A percentile compares a stretch with the other conserved stretches of the same genome.
These are phyloP conservation scores for Calendula officinalis DNA, from an alignment of 129 eudicot species.

Conservation along the genomic window DNA sequence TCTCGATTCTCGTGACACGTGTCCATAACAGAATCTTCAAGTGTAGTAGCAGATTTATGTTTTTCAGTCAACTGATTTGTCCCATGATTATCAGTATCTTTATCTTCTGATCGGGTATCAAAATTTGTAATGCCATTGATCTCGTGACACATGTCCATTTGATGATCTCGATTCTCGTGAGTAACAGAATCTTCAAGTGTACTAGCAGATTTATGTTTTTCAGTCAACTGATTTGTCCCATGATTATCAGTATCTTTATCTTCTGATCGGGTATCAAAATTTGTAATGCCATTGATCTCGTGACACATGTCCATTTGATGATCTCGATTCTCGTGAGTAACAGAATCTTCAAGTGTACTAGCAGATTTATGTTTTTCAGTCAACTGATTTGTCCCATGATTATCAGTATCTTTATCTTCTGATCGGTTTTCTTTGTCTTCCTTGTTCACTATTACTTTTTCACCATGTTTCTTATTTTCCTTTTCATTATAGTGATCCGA, in stretches of 20 bases:
- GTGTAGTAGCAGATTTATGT: constrained; percentile 42
- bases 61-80: constrained; percentile 31
- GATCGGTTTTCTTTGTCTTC: constrained; percentile 45
- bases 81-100: constrained; percentile 32
- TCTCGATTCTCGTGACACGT: no score
- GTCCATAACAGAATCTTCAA: constrained; percentile 39
- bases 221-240: constrained; percentile 27
- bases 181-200: constrained; percentile 44
- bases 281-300: no score
- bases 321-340: no score
- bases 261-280: no score
- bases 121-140: no score
- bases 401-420: constrained; percentile 43
- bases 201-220: constrained; percentile 45
- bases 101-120: constrained; percentile 13
- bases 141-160: no score
- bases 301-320: no score
- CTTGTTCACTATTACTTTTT: constrained; percentile 27
- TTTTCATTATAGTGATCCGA: no score
- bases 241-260: constrained; percentile 40
- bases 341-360: constrained; percentile 48
- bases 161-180: no score
- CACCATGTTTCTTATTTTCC: no score
- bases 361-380: constrained; percentile 45
- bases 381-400: constrained; percentile 27